Evolutionary conservation across 345 rosid genomes (phyloP), one percentile per base, ranked within the genome.

Genomic region (Jatropha curcas): DNA sequence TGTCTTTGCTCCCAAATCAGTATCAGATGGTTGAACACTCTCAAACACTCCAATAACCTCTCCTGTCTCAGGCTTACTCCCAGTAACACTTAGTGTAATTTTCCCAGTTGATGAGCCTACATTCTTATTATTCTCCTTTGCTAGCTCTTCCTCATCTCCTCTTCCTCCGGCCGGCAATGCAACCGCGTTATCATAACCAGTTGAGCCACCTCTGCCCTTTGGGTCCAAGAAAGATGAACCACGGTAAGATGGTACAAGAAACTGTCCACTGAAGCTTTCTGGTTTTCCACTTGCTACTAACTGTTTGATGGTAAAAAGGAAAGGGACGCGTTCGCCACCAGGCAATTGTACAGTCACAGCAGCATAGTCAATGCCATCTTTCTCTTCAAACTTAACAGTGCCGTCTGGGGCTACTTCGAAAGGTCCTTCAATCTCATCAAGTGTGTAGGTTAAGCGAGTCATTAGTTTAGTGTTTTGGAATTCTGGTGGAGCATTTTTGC

Each of bases 21-120:
- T 95, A 71, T 95, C 98, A 50, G 98, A 95, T n/a, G 98, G 98
- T 88, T 94, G 97, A 66, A 90, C 0, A 71, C 98, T 94, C 89
- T 94, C 98, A 37, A 94, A 94, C 79, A 92, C 98, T 7, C 98
- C 96, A 12, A 94, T 92, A 41, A 94, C 80, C 79, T 94, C 98
- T 35, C 98, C 97, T 0, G 91, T 92, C 77, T 92, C 97, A 0
- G 98, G 97, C 80, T 87, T 94, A 82, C 80, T 90, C 84, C 85
- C 80, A 46, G 95, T 88, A 14, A 92, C 97, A 68, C 93, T 88
- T 33, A 94, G 59, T 17, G 91, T 92, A 80, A 94, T 94, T 75
- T 92, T 92, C 51, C 98, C 98, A 0, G 73, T 84, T 1, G 97
- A 94, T 5, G 97, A 82, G 0, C 95, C 75, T 0, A 77, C 35